Base-by-base conservation (phyloP, 108 stramenopile species). In the Cyclotella baltica region DNA sequence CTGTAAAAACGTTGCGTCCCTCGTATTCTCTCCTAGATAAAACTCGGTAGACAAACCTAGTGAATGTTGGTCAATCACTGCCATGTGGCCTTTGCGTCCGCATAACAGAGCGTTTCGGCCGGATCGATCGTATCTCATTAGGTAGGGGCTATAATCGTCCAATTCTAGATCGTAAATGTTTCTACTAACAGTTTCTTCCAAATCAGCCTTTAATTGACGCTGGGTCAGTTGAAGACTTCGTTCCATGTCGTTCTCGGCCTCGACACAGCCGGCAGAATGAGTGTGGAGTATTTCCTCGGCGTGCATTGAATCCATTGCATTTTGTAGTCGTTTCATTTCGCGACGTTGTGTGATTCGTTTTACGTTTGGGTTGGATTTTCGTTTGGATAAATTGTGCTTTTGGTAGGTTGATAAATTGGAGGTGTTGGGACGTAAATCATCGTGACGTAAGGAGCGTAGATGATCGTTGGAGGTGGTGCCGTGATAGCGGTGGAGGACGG, bases 1-100 rank as follows among this genome's bases (percentile, higher is more conserved):
- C 82, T 99, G 98, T 67, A 99, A 81, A 76, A 97, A 98, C 64
- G 83, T 85, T 4, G 96, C 96, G 83, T 98, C 98, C 34, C 96
- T 83, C 2, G 97, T 78, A 4, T 79, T 77, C 61, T 99, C 95
- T 28, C 80, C 34, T 16, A 98, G 82, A 73, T 92, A 71, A 55
- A 97, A 88, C 85, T 98, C 97, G 23, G 78, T 87, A 53, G 62
- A 65, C 20, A 93, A 69, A 23, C 68, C 71, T 20, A 79, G 50
- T 10, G 83, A 63, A 57, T 93, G 92, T n/a, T 83, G 70, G 87
- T 97, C 98, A 76, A 97, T 85, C 0, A 94, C 40, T 20, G 90
- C 90, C n/a, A 97, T 63, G 74, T 97, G 96, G 0, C 97, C 96
- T 18, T 66, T 38, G 16, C 70, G 50, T 22, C 80, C 76, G 4